phyloP scores from a whole-genome alignment of 139 green algal genomes.

The Micromonas commoda region DNA sequence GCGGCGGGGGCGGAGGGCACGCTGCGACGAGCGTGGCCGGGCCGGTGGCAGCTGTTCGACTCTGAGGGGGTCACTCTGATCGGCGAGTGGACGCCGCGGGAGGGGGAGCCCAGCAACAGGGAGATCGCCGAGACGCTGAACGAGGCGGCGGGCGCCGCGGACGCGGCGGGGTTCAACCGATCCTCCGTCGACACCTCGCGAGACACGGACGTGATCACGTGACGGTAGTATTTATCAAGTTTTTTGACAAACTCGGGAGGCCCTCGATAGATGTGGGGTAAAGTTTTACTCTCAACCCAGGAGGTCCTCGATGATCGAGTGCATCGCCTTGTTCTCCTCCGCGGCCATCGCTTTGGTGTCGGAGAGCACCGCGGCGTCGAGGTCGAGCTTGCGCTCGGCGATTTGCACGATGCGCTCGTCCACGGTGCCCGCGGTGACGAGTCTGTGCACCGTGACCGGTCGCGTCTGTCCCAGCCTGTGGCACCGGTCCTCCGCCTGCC shows the following conservation, averaged over 20 bases:
- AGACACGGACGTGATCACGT: slow-evolving; percentile 16
- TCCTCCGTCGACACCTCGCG: background rate
- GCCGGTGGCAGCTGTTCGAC: slow-evolving; percentile 18
- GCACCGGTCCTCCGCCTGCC: slow-evolving; percentile 58
- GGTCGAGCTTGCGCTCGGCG: slow-evolving; percentile 71
- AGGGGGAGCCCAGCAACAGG: slow-evolving; percentile 1
- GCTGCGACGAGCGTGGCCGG: background rate
- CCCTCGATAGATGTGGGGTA: too few relatives aligned
- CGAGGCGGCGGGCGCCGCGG: background rate
- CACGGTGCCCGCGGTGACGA: slow-evolving; percentile 72
- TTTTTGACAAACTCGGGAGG: background rate
- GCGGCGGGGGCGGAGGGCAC: slow-evolving; percentile 9
- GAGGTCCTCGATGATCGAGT: slow-evolving; percentile 1
- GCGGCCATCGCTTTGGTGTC: background rate
- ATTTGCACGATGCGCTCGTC: slow-evolving; percentile 78
- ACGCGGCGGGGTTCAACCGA: background rate
- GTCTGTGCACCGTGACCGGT: slow-evolving; percentile 76
- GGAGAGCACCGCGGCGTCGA: slow-evolving; percentile 36
- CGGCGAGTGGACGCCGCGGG: background rate
- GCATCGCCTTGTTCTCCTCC: slow-evolving; percentile 14
- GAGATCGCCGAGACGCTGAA: slow-evolving; percentile 25
- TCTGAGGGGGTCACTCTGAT: background rate
- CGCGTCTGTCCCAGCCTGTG: slow-evolving; percentile 74
- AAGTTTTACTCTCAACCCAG: background rate
- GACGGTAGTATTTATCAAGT: background rate